Evolutionary conservation across 768 basidiomycete species (phyloP).

Genomic region (Lactarius vividus): DNA sequence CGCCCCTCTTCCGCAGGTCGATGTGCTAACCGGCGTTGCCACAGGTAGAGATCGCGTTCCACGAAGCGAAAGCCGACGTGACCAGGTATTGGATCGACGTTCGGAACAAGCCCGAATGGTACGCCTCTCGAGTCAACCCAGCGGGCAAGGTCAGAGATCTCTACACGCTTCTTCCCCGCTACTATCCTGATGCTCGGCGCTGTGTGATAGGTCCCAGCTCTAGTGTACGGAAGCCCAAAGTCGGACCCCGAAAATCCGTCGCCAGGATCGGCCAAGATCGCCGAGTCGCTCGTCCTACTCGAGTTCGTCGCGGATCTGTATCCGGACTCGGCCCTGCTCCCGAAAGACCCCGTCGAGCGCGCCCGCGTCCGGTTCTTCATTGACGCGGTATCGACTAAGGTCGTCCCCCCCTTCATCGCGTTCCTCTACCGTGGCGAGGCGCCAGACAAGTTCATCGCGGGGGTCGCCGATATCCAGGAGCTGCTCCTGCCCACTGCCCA

Average conservation of each 20-base stretch:
- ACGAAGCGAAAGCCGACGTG: conserved; percentile 49
- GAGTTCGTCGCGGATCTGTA: conserved; percentile 61
- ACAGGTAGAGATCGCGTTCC: conserved; percentile 56
- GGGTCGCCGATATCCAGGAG: conserved; percentile 46
- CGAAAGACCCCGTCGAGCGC: conserved; percentile 50
- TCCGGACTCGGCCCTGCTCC: conserved; percentile 46
- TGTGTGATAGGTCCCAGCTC: conserved; percentile 51
- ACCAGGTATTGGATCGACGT: conserved; percentile 55
- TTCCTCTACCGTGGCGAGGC: conserved; percentile 38
- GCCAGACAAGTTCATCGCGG: conserved; percentile 39
- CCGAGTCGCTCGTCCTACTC: conserved; percentile 58
- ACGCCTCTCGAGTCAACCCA: conserved; percentile 56
- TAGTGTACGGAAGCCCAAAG: conserved; percentile 58
- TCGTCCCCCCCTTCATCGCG: conserved; percentile 38
- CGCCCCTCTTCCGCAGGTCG: too few relatives aligned
- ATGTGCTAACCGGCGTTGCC: neutral
- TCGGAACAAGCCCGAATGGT: conserved; percentile 66
- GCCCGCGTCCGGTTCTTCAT: conserved; percentile 59
- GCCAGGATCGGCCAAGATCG: conserved; percentile 53
- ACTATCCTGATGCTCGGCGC: too few relatives aligned
- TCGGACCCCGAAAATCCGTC: conserved; percentile 51
- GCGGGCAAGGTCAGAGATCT: conserved; percentile 50
- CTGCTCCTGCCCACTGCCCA: conserved; percentile 43
- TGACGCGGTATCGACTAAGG: conserved; percentile 46
- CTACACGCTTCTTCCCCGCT: neutral